Base-by-base conservation (phyloP, 2,329 filamentous ascomycete genomes). In the Fusarium ambrosium region DNA sequence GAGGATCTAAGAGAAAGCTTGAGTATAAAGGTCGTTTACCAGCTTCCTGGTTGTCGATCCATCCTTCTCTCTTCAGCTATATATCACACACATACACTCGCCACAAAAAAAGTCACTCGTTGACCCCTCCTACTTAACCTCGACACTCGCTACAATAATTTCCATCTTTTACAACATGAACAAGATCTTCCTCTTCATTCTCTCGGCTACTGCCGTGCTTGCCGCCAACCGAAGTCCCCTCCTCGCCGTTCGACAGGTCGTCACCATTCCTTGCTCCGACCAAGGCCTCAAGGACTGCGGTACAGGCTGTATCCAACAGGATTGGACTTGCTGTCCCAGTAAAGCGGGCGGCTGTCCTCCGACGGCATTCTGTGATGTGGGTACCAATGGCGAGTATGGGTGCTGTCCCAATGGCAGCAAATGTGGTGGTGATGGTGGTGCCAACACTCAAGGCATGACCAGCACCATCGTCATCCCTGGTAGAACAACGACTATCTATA, bases 321-420 rank as follows among this genome's bases (percentile, higher is more conserved):
- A 70, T 6, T 80, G 79, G 71, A 80, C 77, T 6, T 82, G 81
- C 75, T 82, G 81, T 34, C 80, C 81, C 10, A 76, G 77, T 56
- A 20, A 65, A 4, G 43, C 62, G 2, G 79, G 80, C 10, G 81
- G 80, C 1, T 82, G 81, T 29, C 76, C 78, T 60, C 59, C 72
- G 2, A 72, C 60, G 1, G 62, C 71, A 2, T 73, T 64, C 41
- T 82, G 81, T 67, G 62, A 72, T 66, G 69, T 80, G 4, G 80
- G 75, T 16, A 56, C 60, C 45, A 81, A 81, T 53, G 65, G 70
- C 41, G 34, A 77, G 55, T 81, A 79, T 45, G 77, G 74, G 4
- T 83, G 81, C 75, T 83, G 81, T 66, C 77, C 77, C 14, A 65
- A 72, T 6, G 81, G 81, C 1, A 63, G 71, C 27, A 53, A 55